Percentiles rank a stretch among this genome's conserved stretches.
phyloP scores from a whole-genome alignment of 352 stramenopile species.

The Hyphochytrium catenoides region DNA sequence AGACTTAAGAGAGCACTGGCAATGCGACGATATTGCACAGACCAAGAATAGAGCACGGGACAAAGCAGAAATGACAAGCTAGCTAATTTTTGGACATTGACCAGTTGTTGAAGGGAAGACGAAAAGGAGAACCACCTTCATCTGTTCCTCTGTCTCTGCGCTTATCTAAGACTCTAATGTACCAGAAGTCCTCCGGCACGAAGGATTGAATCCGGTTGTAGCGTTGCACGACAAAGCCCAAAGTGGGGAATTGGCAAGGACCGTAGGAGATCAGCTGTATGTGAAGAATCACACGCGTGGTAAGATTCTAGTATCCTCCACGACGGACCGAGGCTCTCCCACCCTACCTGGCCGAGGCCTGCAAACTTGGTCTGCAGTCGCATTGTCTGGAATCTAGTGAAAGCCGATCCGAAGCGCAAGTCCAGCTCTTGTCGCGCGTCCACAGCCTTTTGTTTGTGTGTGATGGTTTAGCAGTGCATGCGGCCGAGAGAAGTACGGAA shows the following conservation, averaged over 20 bases:
- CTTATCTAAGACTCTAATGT: conserved; percentile 63
- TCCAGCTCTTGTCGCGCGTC: conserved; percentile 84
- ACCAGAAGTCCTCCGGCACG: conserved; percentile 85
- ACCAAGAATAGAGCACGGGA: no score
- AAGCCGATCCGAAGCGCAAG: conserved; percentile 72
- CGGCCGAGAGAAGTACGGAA: conserved; percentile 21
- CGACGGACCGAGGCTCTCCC: conserved; percentile 15
- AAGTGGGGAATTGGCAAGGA: conserved; percentile 97
- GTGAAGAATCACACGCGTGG: conserved; percentile 6
- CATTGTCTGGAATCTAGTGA: conserved; percentile 87
- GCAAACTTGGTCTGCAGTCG: conserved; percentile 62
- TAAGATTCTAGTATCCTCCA: conserved; percentile 1
- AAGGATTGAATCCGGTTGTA: conserved; percentile 89
- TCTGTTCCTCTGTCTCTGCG: conserved; percentile 11
- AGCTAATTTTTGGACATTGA: no score
- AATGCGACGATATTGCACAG: no score
- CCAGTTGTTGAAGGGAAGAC: no score
- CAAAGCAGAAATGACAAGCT: no score
- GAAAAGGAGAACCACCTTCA: no score
- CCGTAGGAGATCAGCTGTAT: conserved; percentile 87
- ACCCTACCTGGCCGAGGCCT: conserved; percentile 16
- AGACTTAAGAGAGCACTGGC: no score
- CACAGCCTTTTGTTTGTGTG: conserved; percentile 19
- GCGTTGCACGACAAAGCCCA: conserved; percentile 86
- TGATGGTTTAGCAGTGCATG: no score